These are phyloP conservation scores for Cyclotella cryptica DNA, from an alignment of 108 stramenopile species.

Conservation along the genomic window DNA sequence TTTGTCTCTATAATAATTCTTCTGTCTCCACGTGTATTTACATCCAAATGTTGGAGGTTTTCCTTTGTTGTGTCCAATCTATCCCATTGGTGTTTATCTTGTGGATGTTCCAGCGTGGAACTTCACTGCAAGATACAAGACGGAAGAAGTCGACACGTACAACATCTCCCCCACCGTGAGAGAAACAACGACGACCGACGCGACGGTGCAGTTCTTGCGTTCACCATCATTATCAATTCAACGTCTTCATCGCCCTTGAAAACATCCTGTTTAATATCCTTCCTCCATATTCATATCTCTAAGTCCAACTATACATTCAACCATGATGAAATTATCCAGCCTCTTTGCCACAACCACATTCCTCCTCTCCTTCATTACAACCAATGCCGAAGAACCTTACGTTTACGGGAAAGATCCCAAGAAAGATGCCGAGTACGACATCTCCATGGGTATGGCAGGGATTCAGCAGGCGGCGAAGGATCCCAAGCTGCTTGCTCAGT, in stretches of 20 bases:
- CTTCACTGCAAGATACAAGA: not conserved
- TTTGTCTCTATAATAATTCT: too few species aligned
- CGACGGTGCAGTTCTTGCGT: not conserved
- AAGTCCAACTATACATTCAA: slow-evolving; percentile 12
- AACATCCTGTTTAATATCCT: too few species aligned
- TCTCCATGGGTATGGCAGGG: slow-evolving; percentile 84
- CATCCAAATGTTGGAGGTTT: not conserved
- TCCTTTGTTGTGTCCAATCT: not conserved
- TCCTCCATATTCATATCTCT: not conserved
- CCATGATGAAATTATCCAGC: slow-evolving; percentile 53
- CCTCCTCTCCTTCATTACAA: slow-evolving; percentile 46
- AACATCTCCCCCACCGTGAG: not conserved
- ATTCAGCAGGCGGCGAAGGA: slow-evolving; percentile 85
- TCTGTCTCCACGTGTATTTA: slow-evolving; percentile 1
- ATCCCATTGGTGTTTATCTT: too few species aligned
- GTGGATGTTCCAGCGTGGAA: slow-evolving; percentile 2
- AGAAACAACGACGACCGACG: not conserved
- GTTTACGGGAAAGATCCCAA: slow-evolving; percentile 68
- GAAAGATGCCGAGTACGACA: slow-evolving; percentile 68
- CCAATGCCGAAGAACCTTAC: slow-evolving; percentile 39
- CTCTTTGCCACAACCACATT: slow-evolving; percentile 50
- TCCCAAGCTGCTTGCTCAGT: slow-evolving; percentile 86
- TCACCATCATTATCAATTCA: not conserved
- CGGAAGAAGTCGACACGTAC: not conserved
- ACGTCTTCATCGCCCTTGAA: not conserved